Percentiles rank a stretch among this genome's conserved stretches.
Conservation (phyloP, 1,139 yeast species). For the Candida mesenterica region DNA sequence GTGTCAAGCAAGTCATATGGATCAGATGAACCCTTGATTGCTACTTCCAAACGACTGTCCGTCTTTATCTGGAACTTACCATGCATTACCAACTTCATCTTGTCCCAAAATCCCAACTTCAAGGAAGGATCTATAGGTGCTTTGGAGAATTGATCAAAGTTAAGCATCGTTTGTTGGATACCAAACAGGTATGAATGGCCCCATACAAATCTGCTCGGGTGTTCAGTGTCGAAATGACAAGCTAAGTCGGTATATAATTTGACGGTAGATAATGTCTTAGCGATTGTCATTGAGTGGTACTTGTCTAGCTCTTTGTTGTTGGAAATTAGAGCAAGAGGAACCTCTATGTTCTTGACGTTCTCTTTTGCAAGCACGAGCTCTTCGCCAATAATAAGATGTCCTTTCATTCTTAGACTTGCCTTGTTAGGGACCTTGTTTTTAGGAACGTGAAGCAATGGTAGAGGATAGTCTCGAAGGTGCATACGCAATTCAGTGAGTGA, state of each 20-base stretch:
- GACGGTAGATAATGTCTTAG: constrained; percentile 75
- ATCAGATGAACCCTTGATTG: constrained; percentile 48
- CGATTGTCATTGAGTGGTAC: constrained; percentile 60
- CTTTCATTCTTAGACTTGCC: constrained; percentile 38
- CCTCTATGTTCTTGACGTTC: constrained; percentile 57
- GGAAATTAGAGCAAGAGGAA: constrained; percentile 50
- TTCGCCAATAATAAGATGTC: constrained; percentile 51
- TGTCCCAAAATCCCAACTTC: constrained; percentile 62
- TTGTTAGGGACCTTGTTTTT: constrained; percentile 10
- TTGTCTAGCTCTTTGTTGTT: constrained; percentile 24
- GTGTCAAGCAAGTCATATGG: constrained; percentile 42
- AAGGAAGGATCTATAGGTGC: constrained; percentile 69
- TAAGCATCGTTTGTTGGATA: constrained; percentile 75
- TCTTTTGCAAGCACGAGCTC: constrained; percentile 36
- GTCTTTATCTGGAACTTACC: constrained; percentile 38
- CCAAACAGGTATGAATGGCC: constrained; percentile 85
- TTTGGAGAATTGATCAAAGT: constrained; percentile 80
- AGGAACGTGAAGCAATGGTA: constrained; percentile 52
- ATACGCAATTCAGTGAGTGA: constrained; percentile 51
- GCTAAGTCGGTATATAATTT: constrained; percentile 66
- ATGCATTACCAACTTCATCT: constrained; percentile 48
- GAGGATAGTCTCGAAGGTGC: constrained; percentile 66
- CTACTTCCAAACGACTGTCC: constrained; percentile 51
- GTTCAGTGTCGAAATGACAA: constrained; percentile 53
- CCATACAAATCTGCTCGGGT: constrained; percentile 76